Evolutionary conservation across 2,329 filamentous ascomycete species (phyloP), one percentile per base, ranked within the genome.

Genomic region (Alternaria angustiovoidea): DNA sequence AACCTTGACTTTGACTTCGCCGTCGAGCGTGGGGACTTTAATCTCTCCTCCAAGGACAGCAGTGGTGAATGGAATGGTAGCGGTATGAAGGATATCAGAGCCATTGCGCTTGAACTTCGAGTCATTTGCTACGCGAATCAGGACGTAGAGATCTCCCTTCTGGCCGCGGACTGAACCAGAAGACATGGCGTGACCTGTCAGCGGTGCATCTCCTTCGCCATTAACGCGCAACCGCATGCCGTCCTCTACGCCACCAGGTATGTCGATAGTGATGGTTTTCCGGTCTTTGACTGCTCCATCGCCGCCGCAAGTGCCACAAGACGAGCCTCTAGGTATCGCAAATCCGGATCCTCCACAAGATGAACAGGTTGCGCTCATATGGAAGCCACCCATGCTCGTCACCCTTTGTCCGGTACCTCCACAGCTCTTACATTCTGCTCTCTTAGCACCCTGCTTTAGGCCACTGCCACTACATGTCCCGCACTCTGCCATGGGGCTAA

Each of bases 211-310:
- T 66, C 95, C 95, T 74, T 96, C 93, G 26, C 91, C 91, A 59
- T 89, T 88, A 28, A 99, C 87, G 53, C 92, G 87, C 71, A 99
- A 82, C 58, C 93, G 88, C 94, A 98, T 98, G 56, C 94, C 94
- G 77, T 99, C 94, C 77, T 98, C 95, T 32, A 99, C 93, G 65
- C 95, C 95, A 22, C 91, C 93, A 1, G 95, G 95, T 46, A 99
- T 97, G 70, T 98, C 94, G 43, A 99, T 87, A 28, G 87, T 91
- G 51, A 99, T 89, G 0, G 91, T 92, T 81, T 92, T 93, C 63
- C 89, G 86, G 73, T 97, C 92, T 69, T 93, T 86, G 36, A 93
- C 87, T 16, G 96, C 94, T 46, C 95, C 95, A 55, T 93, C 88
- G 38, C 95, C 95, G 61, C 84, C 82, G 78, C 95, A 99, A 0